Conservation (phyloP, 2,329 filamentous ascomycete species). For the Stagonosporopsis rhizophila region DNA sequence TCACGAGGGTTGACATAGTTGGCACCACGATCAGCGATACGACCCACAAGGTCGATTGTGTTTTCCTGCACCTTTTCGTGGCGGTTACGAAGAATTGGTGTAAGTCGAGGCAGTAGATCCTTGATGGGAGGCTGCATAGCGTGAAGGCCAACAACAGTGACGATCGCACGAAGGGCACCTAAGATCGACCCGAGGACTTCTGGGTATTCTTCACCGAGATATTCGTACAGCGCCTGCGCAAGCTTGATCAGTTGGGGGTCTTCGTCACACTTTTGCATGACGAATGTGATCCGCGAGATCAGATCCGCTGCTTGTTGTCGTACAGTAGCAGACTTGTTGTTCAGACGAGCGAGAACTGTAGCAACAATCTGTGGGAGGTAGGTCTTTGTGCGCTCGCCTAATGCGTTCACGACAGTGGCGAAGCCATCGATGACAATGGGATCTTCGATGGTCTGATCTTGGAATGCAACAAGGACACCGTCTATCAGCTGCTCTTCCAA, state of each 20-base stretch:
- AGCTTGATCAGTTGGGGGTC: constrained; percentile 96
- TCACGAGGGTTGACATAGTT: constrained; percentile 96
- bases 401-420: constrained; percentile 93
- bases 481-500: constrained; percentile 94
- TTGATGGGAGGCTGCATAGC: constrained; percentile 99
- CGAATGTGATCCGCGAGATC: constrained; percentile 95
- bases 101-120: constrained; percentile 91
- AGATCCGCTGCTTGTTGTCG: constrained; percentile 96
- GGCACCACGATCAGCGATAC: constrained; percentile 95
- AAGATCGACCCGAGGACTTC: constrained; percentile 97
- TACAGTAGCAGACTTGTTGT: constrained; percentile 97
- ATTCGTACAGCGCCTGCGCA: constrained; percentile 94
- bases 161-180: constrained; percentile 91
- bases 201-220: constrained; percentile 97
- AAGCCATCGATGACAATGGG: constrained; percentile 97
- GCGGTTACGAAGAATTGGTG: constrained; percentile 96
- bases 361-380: constrained; percentile 97
- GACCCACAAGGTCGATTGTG: constrained; percentile 95
- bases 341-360: constrained; percentile 93
- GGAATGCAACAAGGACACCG: constrained; percentile 93
- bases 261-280: constrained; percentile 98
- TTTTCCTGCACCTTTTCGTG: constrained; percentile 99
- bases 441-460: constrained; percentile 97
- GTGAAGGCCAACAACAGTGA: constrained; percentile 96
- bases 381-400: constrained; percentile 92